phyloP scores from a whole-genome alignment of 192 early-diverging fungal species.

The Radiomyces spectabilis region DNA sequence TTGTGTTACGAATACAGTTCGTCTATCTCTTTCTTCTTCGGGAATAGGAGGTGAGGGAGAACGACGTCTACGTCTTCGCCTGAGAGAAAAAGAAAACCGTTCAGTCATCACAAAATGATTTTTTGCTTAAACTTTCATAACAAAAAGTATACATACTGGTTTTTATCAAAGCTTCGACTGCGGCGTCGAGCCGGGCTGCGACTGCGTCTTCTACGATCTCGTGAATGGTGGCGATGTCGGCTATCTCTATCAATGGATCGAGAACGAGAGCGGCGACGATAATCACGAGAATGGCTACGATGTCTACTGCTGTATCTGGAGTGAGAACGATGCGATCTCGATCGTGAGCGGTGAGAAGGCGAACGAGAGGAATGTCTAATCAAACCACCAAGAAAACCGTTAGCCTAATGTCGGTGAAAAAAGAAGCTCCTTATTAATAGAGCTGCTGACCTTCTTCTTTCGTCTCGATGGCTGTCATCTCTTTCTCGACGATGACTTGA shows the following conservation, averaged over 20 bases:
- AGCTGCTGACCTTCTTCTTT: background rate
- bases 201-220: slow-evolving; percentile 32
- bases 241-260: slow-evolving; percentile 26
- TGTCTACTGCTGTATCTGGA: slow-evolving; percentile 33
- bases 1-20: slow-evolving; percentile 96
- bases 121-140: too few species aligned
- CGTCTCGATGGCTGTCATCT: slow-evolving; percentile 10
- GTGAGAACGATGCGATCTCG: slow-evolving; percentile 30
- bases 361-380: slow-evolving; percentile 33
- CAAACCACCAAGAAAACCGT: too few species aligned
- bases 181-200: slow-evolving; percentile 30
- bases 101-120: too few species aligned
- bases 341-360: slow-evolving; percentile 28
- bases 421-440: slow-evolving; percentile 3
- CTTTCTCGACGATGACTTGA: background rate
- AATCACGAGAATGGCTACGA: slow-evolving; percentile 35
- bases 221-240: slow-evolving; percentile 17
- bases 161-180: background rate
- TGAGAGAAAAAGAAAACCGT: slow-evolving; percentile 5
- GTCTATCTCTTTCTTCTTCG: slow-evolving; percentile 74
- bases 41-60: slow-evolving; percentile 64
- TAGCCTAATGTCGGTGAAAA: too few species aligned
- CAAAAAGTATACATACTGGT: slow-evolving; percentile 3
- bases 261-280: slow-evolving; percentile 34
- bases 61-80: slow-evolving; percentile 33